phyloP scores from a whole-genome alignment of 164 flowering plant species.

The Umbilicus rupestris region DNA sequence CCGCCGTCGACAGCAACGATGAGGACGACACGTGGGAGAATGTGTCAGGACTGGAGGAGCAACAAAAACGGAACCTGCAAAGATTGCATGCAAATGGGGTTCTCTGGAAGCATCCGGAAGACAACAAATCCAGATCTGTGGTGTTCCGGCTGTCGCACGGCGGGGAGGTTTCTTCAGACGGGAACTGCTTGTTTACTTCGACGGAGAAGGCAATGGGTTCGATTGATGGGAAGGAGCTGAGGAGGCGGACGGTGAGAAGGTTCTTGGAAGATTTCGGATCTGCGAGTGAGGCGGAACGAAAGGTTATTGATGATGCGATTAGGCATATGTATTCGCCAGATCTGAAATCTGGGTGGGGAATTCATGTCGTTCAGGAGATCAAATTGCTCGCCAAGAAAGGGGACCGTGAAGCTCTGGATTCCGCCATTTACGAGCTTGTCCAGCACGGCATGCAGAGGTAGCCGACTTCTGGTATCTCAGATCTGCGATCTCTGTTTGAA shows the following conservation, averaged over 20 bases:
- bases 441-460: constrained; percentile 78
- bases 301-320: constrained; percentile 33
- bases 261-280: constrained; percentile 65
- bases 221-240: constrained; percentile 53
- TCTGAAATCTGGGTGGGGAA: constrained; percentile 86
- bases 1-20: constrained; percentile 8
- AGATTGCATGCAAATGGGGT: constrained; percentile 55
- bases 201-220: constrained; percentile 45
- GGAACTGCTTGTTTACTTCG: constrained; percentile 91
- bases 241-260: constrained; percentile 64
- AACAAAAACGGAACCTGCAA: constrained; percentile 47
- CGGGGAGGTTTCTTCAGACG: constrained; percentile 87
- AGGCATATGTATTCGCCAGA: constrained; percentile 76
- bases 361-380: constrained; percentile 86
- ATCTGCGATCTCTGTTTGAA: no score
- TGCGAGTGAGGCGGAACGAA: constrained; percentile 25
- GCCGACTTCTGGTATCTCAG: no score
- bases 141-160: constrained; percentile 72
- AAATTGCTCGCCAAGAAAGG: constrained; percentile 70
- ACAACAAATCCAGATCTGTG: constrained; percentile 21
- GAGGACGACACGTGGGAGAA: constrained; percentile 38
- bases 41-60: constrained; percentile 67
- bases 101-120: constrained; percentile 54
- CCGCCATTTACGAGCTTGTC: constrained; percentile 61
- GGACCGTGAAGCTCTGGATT: constrained; percentile 53